phyloP scores from a whole-genome alignment of 305 asterid species.

The Stenogyne calaminthoides region DNA sequence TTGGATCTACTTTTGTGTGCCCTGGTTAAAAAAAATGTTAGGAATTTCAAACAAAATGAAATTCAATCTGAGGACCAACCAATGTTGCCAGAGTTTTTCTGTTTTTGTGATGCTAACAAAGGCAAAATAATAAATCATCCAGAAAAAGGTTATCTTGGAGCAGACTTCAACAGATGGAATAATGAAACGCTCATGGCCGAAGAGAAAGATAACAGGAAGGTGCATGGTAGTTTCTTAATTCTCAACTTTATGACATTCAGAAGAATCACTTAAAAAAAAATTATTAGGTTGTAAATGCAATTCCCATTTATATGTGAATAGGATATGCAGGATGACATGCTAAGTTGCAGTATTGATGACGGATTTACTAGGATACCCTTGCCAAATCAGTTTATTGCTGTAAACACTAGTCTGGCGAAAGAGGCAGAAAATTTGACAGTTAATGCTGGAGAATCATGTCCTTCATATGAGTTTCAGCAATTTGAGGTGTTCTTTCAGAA shows the following conservation, averaged over 20 bases:
- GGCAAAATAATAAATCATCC: constrained; percentile 25
- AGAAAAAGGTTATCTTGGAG: constrained; percentile 38
- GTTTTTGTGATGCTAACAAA: constrained; percentile 30
- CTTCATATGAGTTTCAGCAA: constrained; percentile 54
- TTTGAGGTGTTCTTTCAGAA: constrained; percentile 64
- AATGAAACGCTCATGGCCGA: constrained; percentile 51
- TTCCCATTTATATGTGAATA: constrained; percentile 33
- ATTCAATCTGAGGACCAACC: background rate
- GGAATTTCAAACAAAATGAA: constrained; percentile 10
- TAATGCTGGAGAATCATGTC: constrained; percentile 53
- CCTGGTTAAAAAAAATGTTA: constrained; percentile 1
- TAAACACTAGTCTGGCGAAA: constrained; percentile 46
- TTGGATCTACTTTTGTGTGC: constrained; percentile 22
- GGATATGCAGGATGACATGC: constrained; percentile 51
- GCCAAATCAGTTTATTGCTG: constrained; percentile 48
- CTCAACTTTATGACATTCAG: constrained; percentile 29
- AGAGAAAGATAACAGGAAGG: constrained; percentile 74
- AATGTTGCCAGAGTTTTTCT: constrained; percentile 29
- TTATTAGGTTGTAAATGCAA: constrained; percentile 27
- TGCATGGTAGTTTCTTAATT: constrained; percentile 63
- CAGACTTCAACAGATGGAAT: constrained; percentile 47
- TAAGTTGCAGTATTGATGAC: constrained; percentile 55
- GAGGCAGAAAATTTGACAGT: constrained; percentile 47
- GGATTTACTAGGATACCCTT: constrained; percentile 47
- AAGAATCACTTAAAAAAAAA: constrained; percentile 22